A percentile compares a stretch with the other conserved stretches of the same genome.
Conservation (phyloP, 495 filamentous ascomycete genomes). For the Aspergillus steynii region DNA sequence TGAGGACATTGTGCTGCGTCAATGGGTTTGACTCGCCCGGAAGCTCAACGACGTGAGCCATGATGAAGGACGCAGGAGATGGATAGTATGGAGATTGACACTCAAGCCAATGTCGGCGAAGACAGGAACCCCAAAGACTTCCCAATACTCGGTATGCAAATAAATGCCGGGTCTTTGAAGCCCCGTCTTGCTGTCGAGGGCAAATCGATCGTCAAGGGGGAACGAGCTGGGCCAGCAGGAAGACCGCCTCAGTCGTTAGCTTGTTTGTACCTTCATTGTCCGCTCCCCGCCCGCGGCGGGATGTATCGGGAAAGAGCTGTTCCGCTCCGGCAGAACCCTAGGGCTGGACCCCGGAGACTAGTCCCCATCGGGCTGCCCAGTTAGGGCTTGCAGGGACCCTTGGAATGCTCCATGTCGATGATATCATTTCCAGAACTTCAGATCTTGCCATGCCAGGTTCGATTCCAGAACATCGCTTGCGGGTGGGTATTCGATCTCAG, state of each 20-base stretch:
- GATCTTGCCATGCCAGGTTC: slow-evolving; percentile 1
- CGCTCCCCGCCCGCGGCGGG: slow-evolving; percentile 32
- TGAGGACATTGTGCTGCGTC: slow-evolving; percentile 66
- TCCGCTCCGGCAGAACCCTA: slow-evolving; percentile 33
- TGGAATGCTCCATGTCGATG: background rate
- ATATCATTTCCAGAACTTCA: slow-evolving; percentile 8
- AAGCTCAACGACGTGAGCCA: slow-evolving; percentile 53
- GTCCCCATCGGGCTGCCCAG: slow-evolving; percentile 11
- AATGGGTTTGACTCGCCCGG: slow-evolving; percentile 64
- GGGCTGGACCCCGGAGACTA: slow-evolving; percentile 29
- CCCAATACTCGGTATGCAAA: slow-evolving; percentile 5
- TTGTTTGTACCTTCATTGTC: slow-evolving; percentile 12
- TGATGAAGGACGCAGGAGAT: slow-evolving; percentile 22
- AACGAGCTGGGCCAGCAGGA: slow-evolving; percentile 2
- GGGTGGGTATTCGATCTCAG: background rate
- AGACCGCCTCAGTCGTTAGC: slow-evolving; percentile 4
- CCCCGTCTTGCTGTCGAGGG: slow-evolving; percentile 8
- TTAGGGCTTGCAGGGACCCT: slow-evolving; percentile 25
- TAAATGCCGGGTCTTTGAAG: background rate
- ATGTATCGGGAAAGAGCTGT: slow-evolving; percentile 24
- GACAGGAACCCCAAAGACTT: slow-evolving; percentile 6
- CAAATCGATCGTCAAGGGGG: slow-evolving; percentile 3
- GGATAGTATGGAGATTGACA: slow-evolving; percentile 7
- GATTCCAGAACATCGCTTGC: background rate
- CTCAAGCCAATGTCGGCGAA: slow-evolving; percentile 7